Evolutionary conservation across 306 rosid genomes (phyloP).

Genomic region (Abrus precatorius): DNA sequence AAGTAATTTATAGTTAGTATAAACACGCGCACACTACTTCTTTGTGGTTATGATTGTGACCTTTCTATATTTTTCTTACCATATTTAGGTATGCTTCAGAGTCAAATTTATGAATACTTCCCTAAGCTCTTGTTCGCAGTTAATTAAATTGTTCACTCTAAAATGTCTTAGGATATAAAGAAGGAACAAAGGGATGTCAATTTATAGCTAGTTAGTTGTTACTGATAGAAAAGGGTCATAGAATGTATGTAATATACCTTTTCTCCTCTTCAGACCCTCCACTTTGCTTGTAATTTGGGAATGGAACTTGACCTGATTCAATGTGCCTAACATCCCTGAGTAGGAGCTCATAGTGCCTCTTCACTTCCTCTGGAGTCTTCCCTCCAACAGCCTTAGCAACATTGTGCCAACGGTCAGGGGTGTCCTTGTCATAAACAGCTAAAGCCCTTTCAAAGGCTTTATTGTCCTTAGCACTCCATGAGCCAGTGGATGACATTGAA

Average conservation of each 20-base stretch:
- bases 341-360: slow-evolving; percentile 80
- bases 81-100: not conserved
- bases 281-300: slow-evolving; percentile 71
- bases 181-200: no score
- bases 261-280: slow-evolving; percentile 55
- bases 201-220: not conserved
- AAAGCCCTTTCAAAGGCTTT: slow-evolving; percentile 93
- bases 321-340: slow-evolving; percentile 75
- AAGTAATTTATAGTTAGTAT: no score
- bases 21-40: not conserved
- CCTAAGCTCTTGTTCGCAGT: not conserved
- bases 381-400: slow-evolving; percentile 82
- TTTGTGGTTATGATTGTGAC: not conserved
- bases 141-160: not conserved
- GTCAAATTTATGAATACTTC: not conserved
- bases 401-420: slow-evolving; percentile 89
- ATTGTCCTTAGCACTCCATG: slow-evolving; percentile 87
- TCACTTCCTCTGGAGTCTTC: slow-evolving; percentile 84
- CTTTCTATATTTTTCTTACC: not conserved
- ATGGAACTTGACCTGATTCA: slow-evolving; percentile 79
- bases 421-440: slow-evolving; percentile 86
- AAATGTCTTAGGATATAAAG: no score
- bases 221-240: not conserved
- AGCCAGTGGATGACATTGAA: slow-evolving; percentile 71
- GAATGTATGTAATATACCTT: slow-evolving; percentile 52